These are phyloP conservation scores for Suhomyces sp. DNA, from an alignment of 805 yeast genomes.

Conservation along the genomic window DNA sequence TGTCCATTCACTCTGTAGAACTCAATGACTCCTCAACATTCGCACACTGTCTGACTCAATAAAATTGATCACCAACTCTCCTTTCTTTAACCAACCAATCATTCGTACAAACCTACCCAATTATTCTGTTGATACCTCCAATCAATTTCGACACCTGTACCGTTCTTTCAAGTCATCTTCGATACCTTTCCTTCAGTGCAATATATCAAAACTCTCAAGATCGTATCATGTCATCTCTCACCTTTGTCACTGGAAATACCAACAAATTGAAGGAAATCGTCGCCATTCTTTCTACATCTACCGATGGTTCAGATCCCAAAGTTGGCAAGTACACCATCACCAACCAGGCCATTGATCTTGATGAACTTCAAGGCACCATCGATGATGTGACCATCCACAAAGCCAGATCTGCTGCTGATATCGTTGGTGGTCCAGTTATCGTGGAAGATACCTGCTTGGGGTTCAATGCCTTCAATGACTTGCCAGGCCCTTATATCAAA, in stretches of 20 bases:
- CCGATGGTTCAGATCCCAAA: slow-evolving; percentile 11
- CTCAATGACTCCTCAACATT: no score
- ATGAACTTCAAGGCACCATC: slow-evolving; percentile 87
- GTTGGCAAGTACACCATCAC: slow-evolving; percentile 54
- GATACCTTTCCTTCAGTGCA: no score
- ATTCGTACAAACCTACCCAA: no score
- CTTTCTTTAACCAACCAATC: no score
- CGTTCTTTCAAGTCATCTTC: no score
- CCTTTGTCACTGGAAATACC: slow-evolving; percentile 84
- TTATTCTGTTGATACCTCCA: no score
- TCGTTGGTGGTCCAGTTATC: slow-evolving; percentile 74
- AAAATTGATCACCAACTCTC: no score
- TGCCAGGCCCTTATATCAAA: slow-evolving; percentile 94
- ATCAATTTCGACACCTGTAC: no score
- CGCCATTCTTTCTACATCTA: slow-evolving; percentile 56
- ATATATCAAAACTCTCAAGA: no score
- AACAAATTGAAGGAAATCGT: slow-evolving; percentile 86
- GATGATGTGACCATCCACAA: slow-evolving; percentile 80
- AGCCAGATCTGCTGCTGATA: slow-evolving; percentile 67
- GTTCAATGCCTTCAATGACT: slow-evolving; percentile 69
- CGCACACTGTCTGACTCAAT: no score
- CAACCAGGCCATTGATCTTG: slow-evolving; percentile 74
- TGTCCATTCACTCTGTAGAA: no score
- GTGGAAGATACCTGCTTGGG: slow-evolving; percentile 95
- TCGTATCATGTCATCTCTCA: no score